Evolutionary conservation across 139 green algal species (phyloP), one percentile per base, ranked within the genome.

Genomic region (Zygnema circumcarinatum): DNA sequence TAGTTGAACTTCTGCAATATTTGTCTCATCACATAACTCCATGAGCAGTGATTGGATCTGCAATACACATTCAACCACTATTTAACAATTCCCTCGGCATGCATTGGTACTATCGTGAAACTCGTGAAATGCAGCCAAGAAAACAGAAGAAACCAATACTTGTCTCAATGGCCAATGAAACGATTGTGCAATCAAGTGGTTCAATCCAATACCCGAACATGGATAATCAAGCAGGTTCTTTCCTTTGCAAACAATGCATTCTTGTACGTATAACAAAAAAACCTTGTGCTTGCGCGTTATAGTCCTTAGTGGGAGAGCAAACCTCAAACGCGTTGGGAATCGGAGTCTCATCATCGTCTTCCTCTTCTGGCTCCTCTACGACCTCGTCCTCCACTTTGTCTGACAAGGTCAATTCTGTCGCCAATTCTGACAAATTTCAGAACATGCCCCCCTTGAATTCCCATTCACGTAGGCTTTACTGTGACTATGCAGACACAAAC

Each of bases 21-120:
- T 89, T 39, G 84, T 89, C 39, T 89, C 84, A 41, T 89, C 84
- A 72, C 84, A 89, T 21, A 89, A 35, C 74, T 89, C 76, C 84
- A 89, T 89, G 16, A 89, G 38, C 25, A 89, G 42, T 21, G 84
- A 89, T 53, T 89, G 84, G 31, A 89, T 76, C 84, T 89, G 84
- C 72, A 36, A n/a, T n/a, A n/a, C n/a, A 42, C 47, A 62, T 7
- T 16, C 47, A 62, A 62, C 16, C 47, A 62, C 7, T 25, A 62
- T 25, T 16, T 25, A 62, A 62, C 7, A 62, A 62, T 16, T 25
- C 47, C 47, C 16, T 62, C 47, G 16, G 47, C 47, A 62, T 62
- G 16, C 47, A n/a, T n/a, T n/a, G n/a, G n/a, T n/a, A n/a, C n/a
- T n/a, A n/a, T n/a, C n/a, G n/a, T n/a, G n/a, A n/a, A n/a, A n/a